A percentile compares a stretch with the other conserved stretches of the same genome.
These are phyloP conservation scores for Psilocybe tampanensis DNA, from an alignment of 768 basidiomycete genomes.

Conservation along the genomic window DNA sequence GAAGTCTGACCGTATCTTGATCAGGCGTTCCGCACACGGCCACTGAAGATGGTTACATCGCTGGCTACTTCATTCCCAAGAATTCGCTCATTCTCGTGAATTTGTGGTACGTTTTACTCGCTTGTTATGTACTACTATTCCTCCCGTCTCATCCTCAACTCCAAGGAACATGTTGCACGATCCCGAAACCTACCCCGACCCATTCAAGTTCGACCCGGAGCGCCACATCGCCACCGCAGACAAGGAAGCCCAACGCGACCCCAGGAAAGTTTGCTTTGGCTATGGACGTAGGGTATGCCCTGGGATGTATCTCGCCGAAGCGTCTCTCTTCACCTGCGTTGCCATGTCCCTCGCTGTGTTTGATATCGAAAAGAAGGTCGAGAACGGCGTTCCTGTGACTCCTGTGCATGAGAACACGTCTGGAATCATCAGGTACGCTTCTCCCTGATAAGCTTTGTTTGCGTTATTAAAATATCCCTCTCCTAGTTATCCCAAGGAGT, in stretches of 20 bases:
- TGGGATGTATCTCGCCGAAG: slow-evolving; percentile 54
- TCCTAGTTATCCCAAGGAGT: slow-evolving; percentile 31
- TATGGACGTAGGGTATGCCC: slow-evolving; percentile 50
- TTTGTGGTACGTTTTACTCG: slow-evolving; percentile 38
- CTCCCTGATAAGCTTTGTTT: not conserved
- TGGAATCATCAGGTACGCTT: slow-evolving; percentile 46
- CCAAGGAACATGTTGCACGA: slow-evolving; percentile 58
- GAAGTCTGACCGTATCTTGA: not conserved
- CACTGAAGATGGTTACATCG: slow-evolving; percentile 43
- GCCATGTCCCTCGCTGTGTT: slow-evolving; percentile 50
- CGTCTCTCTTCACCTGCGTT: slow-evolving; percentile 46
- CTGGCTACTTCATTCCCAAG: slow-evolving; percentile 52
- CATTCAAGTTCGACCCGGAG: slow-evolving; percentile 50
- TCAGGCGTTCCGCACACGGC: slow-evolving; percentile 49
- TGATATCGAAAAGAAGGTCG: slow-evolving; percentile 44
- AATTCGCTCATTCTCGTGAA: slow-evolving; percentile 47
- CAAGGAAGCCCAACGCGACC: slow-evolving; percentile 39
- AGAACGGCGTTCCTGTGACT: slow-evolving; percentile 45
- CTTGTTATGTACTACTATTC: not conserved
- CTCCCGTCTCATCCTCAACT: not conserved
- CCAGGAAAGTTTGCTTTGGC: slow-evolving; percentile 45
- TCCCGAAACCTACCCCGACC: slow-evolving; percentile 48
- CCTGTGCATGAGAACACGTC: slow-evolving; percentile 47
- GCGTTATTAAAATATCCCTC: not conserved
- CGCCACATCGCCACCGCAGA: slow-evolving; percentile 38